Percentiles rank a stretch among this genome's conserved stretches.
phyloP scores from a whole-genome alignment of 345 rosid species.

The Brassica juncea region DNA sequence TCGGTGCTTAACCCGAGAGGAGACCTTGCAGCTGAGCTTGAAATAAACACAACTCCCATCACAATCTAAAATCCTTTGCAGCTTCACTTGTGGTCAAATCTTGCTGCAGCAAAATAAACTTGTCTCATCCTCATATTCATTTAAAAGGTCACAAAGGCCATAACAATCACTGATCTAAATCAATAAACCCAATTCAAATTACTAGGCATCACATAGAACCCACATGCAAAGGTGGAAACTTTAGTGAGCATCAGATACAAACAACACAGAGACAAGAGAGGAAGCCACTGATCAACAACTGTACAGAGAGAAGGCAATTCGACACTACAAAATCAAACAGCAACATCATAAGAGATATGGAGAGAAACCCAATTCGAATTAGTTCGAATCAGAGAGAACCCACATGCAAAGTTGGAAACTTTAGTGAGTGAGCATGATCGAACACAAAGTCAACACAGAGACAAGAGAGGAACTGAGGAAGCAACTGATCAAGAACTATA shows the following conservation, averaged over 20 bases:
- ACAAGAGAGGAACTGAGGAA: not conserved
- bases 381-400: not conserved
- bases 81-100: not conserved
- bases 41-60: conserved; percentile 87
- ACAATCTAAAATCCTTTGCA: conserved; percentile 40
- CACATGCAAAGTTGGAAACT: conserved; percentile 13
- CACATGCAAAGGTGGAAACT: conserved; percentile 15
- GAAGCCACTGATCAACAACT: not conserved
- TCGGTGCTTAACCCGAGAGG: conserved; percentile 60
- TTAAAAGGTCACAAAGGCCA: not conserved
- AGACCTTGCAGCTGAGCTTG: conserved; percentile 80
- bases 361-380: not conserved
- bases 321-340: no score
- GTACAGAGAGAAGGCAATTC: no score
- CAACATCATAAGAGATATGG: no score
- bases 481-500: no score
- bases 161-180: not conserved
- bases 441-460: not conserved
- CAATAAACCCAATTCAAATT: not conserved
- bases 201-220: not conserved
- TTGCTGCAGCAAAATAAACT: conserved; percentile 10
- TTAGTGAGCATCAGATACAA: not conserved
- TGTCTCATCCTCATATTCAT: not conserved
- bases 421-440: not conserved
- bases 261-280: not conserved